Evolutionary conservation across 2,329 filamentous ascomycete genomes (phyloP).

Genomic region (Blastomyces emzantsi): DNA sequence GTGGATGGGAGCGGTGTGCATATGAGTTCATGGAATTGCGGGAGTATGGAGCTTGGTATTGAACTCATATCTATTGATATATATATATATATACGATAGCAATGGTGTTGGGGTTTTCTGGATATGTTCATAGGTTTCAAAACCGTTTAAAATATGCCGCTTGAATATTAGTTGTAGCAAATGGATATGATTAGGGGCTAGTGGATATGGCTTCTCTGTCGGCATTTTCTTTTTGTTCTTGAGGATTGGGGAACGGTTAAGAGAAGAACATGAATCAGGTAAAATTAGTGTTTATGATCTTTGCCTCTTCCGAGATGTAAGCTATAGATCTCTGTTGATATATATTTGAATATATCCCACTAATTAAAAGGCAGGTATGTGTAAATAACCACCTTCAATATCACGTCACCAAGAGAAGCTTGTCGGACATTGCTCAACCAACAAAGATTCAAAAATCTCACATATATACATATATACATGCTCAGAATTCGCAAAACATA

Average conservation of each 20-base stretch:
- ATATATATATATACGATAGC: neutral
- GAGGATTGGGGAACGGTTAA: neutral
- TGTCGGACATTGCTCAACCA: neutral
- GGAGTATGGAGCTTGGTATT: too few relatives aligned
- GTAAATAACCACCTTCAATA: neutral
- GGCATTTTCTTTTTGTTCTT: neutral
- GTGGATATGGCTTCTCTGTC: neutral
- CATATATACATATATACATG: neutral
- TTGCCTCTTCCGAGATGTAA: neutral
- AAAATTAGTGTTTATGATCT: neutral
- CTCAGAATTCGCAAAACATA: neutral
- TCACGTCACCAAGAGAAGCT: neutral
- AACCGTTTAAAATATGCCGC: neutral
- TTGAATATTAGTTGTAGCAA: neutral
- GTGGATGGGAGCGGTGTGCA: too few relatives aligned
- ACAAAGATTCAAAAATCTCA: neutral
- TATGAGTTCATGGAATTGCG: too few relatives aligned
- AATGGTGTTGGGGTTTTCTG: neutral
- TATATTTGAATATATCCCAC: neutral
- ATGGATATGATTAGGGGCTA: neutral
- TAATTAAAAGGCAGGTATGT: neutral
- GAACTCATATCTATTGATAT: too few relatives aligned
- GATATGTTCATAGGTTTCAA: neutral
- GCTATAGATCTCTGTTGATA: neutral
- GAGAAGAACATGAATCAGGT: neutral